These are phyloP conservation scores for Boletellus deceptivus DNA, from an alignment of 1,284 basidiomycete genomes.

Conservation along the genomic window DNA sequence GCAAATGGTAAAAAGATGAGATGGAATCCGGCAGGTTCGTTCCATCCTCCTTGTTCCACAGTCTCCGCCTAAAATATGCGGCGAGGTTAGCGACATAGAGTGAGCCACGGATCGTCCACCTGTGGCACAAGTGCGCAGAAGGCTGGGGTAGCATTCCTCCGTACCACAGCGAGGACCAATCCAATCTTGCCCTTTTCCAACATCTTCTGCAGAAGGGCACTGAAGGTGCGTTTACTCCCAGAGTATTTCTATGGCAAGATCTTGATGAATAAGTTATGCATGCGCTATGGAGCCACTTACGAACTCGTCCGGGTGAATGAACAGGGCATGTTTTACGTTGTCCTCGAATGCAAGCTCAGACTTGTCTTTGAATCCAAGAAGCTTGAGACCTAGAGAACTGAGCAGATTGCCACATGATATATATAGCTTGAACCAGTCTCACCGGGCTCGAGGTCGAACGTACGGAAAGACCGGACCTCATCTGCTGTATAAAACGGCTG, in stretches of 20 bases:
- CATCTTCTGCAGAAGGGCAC: constrained; percentile 84
- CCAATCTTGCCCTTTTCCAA: constrained; percentile 81
- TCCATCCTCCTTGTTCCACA: constrained; percentile 70
- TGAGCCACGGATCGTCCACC: constrained; percentile 39
- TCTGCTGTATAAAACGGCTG: constrained; percentile 85
- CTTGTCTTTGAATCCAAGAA: constrained; percentile 90
- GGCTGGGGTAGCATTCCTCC: constrained; percentile 72
- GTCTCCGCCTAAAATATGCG: constrained; percentile 59
- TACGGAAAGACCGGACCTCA: constrained; percentile 80
- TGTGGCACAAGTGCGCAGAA: constrained; percentile 91
- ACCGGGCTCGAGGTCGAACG: constrained; percentile 76
- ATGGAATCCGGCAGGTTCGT: constrained; percentile 89
- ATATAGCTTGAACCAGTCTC: constrained; percentile 18
- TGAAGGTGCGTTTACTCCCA: constrained; percentile 91
- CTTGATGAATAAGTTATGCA: neutral
- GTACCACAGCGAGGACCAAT: constrained; percentile 68
- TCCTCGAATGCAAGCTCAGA: constrained; percentile 76
- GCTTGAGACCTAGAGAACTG: constrained; percentile 61
- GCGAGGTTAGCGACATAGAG: neutral
- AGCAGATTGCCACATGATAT: neutral
- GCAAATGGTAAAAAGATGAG: constrained; percentile 89
- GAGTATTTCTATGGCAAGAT: constrained; percentile 59
- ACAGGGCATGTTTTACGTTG: constrained; percentile 88
- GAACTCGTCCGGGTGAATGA: constrained; percentile 91
- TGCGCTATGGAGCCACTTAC: constrained; percentile 40